Conservation (phyloP, 2,329 filamentous ascomycete species). For the Hymenoscyphus repandus region DNA sequence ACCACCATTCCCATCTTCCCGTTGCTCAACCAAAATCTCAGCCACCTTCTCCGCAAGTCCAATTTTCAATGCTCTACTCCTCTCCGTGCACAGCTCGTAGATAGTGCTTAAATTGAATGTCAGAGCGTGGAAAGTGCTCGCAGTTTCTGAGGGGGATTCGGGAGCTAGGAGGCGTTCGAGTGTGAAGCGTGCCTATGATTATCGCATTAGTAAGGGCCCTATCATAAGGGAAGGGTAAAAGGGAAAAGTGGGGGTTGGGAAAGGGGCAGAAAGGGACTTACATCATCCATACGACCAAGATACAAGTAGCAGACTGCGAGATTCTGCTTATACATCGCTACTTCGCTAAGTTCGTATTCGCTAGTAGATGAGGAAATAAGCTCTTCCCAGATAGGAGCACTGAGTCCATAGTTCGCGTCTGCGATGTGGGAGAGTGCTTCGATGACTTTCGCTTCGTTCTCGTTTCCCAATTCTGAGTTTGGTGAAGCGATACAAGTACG, state of each 20-base stretch:
- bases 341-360: conserved; percentile 33
- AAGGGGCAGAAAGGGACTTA: conserved; percentile 33
- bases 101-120: conserved; percentile 88
- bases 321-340: conserved; percentile 76
- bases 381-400: conserved; percentile 55
- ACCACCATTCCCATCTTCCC: conserved; percentile 1
- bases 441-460: conserved; percentile 44
- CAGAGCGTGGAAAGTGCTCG: conserved; percentile 68
- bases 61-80: conserved; percentile 63
- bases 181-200: conserved; percentile 52
- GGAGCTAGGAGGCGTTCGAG: conserved; percentile 46
- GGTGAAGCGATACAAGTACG: conserved; percentile 42
- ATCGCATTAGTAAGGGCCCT: neutral
- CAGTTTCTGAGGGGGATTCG: conserved; percentile 49
- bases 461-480: conserved; percentile 23
- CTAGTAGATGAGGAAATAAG: conserved; percentile 35
- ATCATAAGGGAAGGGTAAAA: neutral
- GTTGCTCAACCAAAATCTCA: conserved; percentile 16
- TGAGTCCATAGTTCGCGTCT: conserved; percentile 64
- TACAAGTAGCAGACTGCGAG: conserved; percentile 81
- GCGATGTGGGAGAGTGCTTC: conserved; percentile 71
- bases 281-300: conserved; percentile 67
- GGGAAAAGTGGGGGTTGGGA: neutral
- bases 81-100: conserved; percentile 86
- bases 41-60: conserved; percentile 67